Base-by-base conservation (phyloP, 352 stramenopile genomes). In the Elongisporangium prolatum region DNA sequence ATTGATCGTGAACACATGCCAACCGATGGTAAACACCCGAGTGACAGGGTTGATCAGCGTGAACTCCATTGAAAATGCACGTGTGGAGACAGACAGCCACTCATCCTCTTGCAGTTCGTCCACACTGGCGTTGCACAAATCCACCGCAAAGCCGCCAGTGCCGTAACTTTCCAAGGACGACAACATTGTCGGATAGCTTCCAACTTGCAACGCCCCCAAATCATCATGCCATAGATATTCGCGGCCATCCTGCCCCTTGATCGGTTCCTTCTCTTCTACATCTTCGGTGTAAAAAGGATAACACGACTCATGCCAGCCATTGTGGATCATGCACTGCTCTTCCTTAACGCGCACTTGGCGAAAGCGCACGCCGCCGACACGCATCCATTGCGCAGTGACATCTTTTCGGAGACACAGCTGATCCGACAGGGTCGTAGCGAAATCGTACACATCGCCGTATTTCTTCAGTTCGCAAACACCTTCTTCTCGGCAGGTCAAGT, bases 11-110 rank as follows among this genome's bases (percentile, higher is more conserved):
- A 95, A 89, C 4, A 93, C 84, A 59, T 95, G 86, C 67, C 81
- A 86, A 37, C 84, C 85, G 57, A 94, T 80, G 13, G 88, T 95
- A 54, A 96, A 92, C 3, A 96, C 80, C n/a, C 84, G 78, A n/a
- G 88, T 95, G 37, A 93, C 71, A 0, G 88, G 88, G 53, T 96
- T 96, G 51, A 95, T 68, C 34, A 96, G 68, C 55, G 85, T 89
- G 51, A 96, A 96, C 58, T 93, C 82, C 57, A 96, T 74, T 38
- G 86, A 81, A 10, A 88, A 77, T 22, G 87, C 84, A n/a, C 88
- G 85, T 21, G 88, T 95, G 7, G 86, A 67, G 21, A 90, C 71
- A 0, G 85, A 87, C 20, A 96, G 70, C 71, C 81, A 95, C 14
- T 79, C 65, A 62, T 95, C 86, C 22, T 69, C 64, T 37, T 86